These are phyloP conservation scores for Carpinus fangiana DNA, from an alignment of 306 rosid genomes.

Conservation along the genomic window DNA sequence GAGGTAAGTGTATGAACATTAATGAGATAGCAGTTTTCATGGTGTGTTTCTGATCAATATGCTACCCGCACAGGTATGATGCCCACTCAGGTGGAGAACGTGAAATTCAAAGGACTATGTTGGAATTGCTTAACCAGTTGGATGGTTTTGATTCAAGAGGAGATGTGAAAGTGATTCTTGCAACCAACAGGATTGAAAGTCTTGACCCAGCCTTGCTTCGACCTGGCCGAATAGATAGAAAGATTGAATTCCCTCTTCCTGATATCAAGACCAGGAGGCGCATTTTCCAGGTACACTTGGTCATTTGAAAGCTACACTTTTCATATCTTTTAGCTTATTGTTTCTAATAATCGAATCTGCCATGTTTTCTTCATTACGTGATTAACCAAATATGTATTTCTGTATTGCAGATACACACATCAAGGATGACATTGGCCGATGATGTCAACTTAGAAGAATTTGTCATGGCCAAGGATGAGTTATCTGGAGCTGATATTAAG, in stretches of 20 bases:
- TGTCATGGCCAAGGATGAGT: conserved; percentile 98
- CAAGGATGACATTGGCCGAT: conserved; percentile 96
- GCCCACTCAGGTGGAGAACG: conserved; percentile 99
- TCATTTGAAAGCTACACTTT: conserved; percentile 11
- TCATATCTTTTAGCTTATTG: conserved; percentile 2
- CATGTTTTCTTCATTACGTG: conserved; percentile 8
- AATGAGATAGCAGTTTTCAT: background rate
- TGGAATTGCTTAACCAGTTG: conserved; percentile 86
- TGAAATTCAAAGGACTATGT: conserved; percentile 95
- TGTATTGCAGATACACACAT: conserved; percentile 82
- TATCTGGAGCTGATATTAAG: conserved; percentile 97
- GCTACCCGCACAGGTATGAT: conserved; percentile 62
- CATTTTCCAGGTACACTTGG: conserved; percentile 75
- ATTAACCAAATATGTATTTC: conserved; percentile 15
- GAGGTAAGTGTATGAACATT: conserved; percentile 52
- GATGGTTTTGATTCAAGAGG: conserved; percentile 99
- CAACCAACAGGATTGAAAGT: conserved; percentile 92
- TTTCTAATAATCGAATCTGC: conserved; percentile 8
- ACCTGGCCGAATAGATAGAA: conserved; percentile 94
- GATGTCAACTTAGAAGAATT: conserved; percentile 97
- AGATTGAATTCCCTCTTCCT: conserved; percentile 96
- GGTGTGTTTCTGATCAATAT: conserved; percentile 18
- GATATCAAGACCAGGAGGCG: conserved; percentile 98
- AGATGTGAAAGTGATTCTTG: conserved; percentile 93
- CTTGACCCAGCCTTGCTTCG: conserved; percentile 97